Percentiles rank a stretch among this genome's conserved stretches.
phyloP scores from a whole-genome alignment of 2,329 filamentous ascomycete species.

The Ophioceras dolichostomum region DNA sequence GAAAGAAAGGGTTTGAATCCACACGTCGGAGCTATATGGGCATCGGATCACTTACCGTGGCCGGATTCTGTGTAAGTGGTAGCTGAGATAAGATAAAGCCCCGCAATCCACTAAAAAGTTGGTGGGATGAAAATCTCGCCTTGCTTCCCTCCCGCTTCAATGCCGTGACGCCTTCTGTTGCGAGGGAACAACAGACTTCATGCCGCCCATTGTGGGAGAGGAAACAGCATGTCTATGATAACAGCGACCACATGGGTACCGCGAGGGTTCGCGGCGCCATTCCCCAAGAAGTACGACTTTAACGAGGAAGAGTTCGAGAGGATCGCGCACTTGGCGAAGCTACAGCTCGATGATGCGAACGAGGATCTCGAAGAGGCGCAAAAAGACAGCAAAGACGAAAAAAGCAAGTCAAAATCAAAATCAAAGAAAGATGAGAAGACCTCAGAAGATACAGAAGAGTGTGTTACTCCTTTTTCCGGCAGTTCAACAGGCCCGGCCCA shows the following conservation, averaged over 20 bases:
- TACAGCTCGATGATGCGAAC: conserved; percentile 84
- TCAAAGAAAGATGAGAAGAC: conserved; percentile 16
- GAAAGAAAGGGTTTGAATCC: no score
- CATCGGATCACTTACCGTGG: no score
- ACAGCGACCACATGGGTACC: conserved; percentile 67
- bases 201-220: no score
- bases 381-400: conserved; percentile 10
- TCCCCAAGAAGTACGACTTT: conserved; percentile 62
- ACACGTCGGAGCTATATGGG: no score
- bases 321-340: conserved; percentile 61
- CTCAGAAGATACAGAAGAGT: conserved; percentile 13
- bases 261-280: conserved; percentile 63
- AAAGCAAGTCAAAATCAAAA: conserved; percentile 5
- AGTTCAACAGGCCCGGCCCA: conserved; percentile 21
- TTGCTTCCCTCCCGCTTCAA: no score
- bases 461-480: no score
- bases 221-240: conserved; percentile 49
- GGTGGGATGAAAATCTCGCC: conserved; percentile 1
- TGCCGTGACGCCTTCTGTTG: no score
- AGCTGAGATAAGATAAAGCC: conserved; percentile 25
- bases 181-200: no score
- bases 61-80: no score
- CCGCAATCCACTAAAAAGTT: conserved; percentile 23
- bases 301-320: conserved; percentile 65
- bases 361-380: conserved; percentile 69